Evolutionary conservation across 768 basidiomycete species (phyloP).

Genomic region (Sarcomyxa edulis): DNA sequence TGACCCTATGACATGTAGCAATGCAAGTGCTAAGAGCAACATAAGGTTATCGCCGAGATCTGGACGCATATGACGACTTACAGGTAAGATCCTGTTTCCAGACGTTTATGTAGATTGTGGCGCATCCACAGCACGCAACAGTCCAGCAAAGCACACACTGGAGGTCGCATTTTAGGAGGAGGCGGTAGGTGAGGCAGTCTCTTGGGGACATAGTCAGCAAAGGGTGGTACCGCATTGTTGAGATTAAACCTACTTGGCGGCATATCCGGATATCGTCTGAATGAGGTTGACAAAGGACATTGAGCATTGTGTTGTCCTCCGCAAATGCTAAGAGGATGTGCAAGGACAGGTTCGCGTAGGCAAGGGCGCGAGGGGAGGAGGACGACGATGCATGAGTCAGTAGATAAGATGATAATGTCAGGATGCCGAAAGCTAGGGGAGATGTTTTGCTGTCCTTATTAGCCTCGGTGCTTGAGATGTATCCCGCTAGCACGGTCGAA

Average conservation of each 20-base stretch:
- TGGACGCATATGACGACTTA: constrained; percentile 29
- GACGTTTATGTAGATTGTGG: constrained; percentile 60
- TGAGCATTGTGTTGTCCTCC: constrained; percentile 45
- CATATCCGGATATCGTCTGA: constrained; percentile 47
- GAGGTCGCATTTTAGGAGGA: constrained; percentile 32
- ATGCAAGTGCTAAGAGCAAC: constrained; percentile 42
- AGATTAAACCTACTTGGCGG: constrained; percentile 44
- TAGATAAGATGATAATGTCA: constrained; percentile 61
- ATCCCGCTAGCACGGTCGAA: constrained; percentile 37
- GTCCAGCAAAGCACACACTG: constrained; percentile 58
- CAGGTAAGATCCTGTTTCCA: constrained; percentile 56
- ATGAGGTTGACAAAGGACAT: constrained; percentile 35
- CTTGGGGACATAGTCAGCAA: constrained; percentile 26
- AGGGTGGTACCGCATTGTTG: too few species aligned
- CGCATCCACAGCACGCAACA: constrained; percentile 66
- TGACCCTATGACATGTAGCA: constrained; percentile 44
- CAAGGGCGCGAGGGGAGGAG: constrained; percentile 49
- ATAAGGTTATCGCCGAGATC: too few species aligned
- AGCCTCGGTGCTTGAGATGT: constrained; percentile 20
- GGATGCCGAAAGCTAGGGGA: constrained; percentile 39
- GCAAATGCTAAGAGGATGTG: constrained; percentile 46
- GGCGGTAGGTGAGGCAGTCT: constrained; percentile 46
- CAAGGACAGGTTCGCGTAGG: constrained; percentile 57
- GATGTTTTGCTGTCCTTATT: constrained; percentile 17
- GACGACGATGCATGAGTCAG: constrained; percentile 63